phyloP scores from a whole-genome alignment of 129 eudicot genomes.

The Flaveria ramosissima region DNA sequence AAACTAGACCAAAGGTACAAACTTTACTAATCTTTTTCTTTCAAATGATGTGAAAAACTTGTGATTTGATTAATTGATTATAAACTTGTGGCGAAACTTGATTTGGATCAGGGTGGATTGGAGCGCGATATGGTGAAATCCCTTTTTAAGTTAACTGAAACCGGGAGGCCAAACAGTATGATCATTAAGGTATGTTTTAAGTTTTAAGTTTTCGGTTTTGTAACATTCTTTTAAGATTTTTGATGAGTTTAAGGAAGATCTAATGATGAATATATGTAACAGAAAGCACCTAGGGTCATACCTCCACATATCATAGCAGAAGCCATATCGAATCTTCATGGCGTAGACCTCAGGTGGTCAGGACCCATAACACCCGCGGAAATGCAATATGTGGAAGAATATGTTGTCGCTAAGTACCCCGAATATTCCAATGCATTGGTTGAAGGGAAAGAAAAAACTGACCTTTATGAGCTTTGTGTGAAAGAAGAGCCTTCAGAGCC shows the following conservation, averaged over 20 bases:
- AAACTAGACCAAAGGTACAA: constrained; percentile 51
- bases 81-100: constrained; percentile 15
- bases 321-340: constrained; percentile 75
- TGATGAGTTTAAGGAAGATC: constrained; percentile 17
- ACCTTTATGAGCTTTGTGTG: constrained; percentile 64
- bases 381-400: constrained; percentile 77
- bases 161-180: constrained; percentile 69
- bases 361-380: constrained; percentile 76
- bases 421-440: constrained; percentile 67
- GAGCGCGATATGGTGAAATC: constrained; percentile 66
- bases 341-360: constrained; percentile 77
- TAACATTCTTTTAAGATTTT: background rate
- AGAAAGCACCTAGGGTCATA: constrained; percentile 59
- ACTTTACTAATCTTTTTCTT: background rate
- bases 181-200: constrained; percentile 48
- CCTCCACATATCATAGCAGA: constrained; percentile 82
- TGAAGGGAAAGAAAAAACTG: constrained; percentile 75
- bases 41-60: constrained; percentile 4
- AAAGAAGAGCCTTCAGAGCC: constrained; percentile 59
- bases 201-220: background rate
- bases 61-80: background rate
- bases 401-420: constrained; percentile 70
- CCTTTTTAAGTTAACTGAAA: constrained; percentile 41
- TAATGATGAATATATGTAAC: constrained; percentile 29
- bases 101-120: constrained; percentile 39